These are phyloP conservation scores for Prillingera fragicola DNA, from an alignment of 1,284 basidiomycete genomes.

Conservation along the genomic window DNA sequence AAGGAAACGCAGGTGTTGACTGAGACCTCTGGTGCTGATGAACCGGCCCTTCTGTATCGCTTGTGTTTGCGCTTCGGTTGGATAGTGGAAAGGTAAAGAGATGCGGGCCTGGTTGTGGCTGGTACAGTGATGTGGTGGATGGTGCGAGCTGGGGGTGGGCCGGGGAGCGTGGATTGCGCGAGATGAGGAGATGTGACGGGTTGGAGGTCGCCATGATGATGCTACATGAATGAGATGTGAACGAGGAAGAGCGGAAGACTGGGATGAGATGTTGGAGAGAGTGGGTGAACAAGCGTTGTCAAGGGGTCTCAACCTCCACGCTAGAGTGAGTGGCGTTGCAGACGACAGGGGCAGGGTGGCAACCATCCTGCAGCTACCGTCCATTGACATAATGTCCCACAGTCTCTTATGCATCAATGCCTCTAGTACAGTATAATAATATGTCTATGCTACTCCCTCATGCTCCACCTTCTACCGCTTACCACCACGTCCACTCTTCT, in stretches of 20 bases:
- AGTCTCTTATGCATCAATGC: background rate
- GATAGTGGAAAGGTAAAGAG: conserved; percentile 10
- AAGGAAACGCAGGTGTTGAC: conserved; percentile 6
- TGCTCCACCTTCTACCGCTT: conserved; percentile 2
- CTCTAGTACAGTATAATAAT: background rate
- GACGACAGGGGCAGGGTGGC: background rate
- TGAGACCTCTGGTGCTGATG: conserved; percentile 6
- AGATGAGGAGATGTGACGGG: conserved; percentile 44
- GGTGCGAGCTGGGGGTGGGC: conserved; percentile 41
- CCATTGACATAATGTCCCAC: background rate
- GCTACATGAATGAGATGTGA: background rate
- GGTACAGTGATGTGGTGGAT: conserved; percentile 26
- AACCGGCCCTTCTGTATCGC: background rate
- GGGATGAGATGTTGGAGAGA: no score
- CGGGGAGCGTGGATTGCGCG: conserved; percentile 39
- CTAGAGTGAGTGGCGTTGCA: background rate
- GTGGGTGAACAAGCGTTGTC: no score
- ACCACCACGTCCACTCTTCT: conserved; percentile 5
- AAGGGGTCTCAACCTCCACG: no score
- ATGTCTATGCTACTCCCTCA: conserved; percentile 1
- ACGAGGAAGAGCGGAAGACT: background rate
- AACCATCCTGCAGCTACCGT: background rate
- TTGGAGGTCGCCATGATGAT: conserved; percentile 27
- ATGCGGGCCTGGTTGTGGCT: conserved; percentile 10
- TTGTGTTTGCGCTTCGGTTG: background rate